Conservation (phyloP, 2,329 filamentous ascomycete species). For the Ciborinia camelliae region DNA sequence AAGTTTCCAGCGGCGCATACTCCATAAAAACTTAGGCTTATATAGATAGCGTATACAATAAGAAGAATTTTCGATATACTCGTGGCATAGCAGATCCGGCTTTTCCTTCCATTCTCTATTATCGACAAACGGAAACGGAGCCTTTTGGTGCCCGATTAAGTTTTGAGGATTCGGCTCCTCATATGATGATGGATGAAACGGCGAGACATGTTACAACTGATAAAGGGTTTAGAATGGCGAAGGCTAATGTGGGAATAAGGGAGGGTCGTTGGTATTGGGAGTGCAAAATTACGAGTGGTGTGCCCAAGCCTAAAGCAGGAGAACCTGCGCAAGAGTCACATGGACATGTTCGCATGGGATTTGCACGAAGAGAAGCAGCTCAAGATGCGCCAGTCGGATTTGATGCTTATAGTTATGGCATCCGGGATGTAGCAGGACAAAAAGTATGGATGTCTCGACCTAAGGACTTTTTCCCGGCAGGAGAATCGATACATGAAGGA, state of each 20-base stretch:
- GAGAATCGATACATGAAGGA: conserved; percentile 78
- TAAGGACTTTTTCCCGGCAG: conserved; percentile 80
- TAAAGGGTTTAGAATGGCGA: conserved; percentile 87
- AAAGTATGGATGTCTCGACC: conserved; percentile 91
- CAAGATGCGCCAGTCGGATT: conserved; percentile 82
- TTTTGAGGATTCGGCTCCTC: conserved; percentile 85
- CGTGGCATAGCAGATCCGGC: conserved; percentile 86
- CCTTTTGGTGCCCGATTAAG: conserved; percentile 83
- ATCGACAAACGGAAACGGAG: conserved; percentile 80
- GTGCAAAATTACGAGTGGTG: conserved; percentile 80
- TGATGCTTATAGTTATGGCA: conserved; percentile 89
- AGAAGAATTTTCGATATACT: conserved; percentile 79
- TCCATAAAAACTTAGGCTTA: conserved; percentile 20
- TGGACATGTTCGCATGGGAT: conserved; percentile 79
- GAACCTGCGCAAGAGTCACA: conserved; percentile 28
- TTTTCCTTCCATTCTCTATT: conserved; percentile 84
- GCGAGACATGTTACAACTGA: conserved; percentile 80
- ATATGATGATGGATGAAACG: conserved; percentile 75
- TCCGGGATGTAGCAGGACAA: conserved; percentile 85
- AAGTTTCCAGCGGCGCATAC: conserved; percentile 35
- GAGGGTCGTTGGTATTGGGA: conserved; percentile 95
- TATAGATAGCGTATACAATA: conserved; percentile 53
- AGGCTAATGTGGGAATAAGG: conserved; percentile 84
- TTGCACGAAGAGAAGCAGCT: conserved; percentile 75
- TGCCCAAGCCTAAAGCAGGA: conserved; percentile 43